These are phyloP conservation scores for Davidsoniella virescens DNA, from an alignment of 2,329 filamentous ascomycete species.

Conservation along the genomic window DNA sequence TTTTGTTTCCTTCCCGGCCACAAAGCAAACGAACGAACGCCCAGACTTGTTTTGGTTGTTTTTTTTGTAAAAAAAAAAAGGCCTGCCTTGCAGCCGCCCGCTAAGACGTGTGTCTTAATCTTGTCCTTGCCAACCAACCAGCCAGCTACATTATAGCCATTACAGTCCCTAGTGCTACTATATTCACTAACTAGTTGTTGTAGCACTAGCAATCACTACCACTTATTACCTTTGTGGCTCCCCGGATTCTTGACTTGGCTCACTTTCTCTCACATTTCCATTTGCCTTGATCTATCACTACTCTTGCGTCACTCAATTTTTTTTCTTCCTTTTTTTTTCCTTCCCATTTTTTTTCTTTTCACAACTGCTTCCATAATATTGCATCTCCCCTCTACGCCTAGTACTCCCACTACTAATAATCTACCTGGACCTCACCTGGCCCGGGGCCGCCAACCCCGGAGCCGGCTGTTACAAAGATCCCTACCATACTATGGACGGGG, in stretches of 20 bases:
- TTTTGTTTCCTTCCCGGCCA: background rate
- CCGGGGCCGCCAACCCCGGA: conserved; percentile 8
- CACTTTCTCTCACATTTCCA: background rate
- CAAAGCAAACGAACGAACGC: no score
- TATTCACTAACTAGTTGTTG: no score
- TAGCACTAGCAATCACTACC: no score
- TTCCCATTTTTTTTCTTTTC: background rate
- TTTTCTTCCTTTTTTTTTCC: background rate
- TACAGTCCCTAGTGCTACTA: no score
- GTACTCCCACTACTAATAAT: background rate
- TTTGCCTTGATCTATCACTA: background rate
- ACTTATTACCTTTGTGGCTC: background rate
- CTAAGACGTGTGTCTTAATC: no score
- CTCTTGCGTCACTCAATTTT: background rate
- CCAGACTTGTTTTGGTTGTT: no score
- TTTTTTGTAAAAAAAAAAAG: no score
- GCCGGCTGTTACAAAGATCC: background rate
- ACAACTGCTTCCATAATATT: background rate
- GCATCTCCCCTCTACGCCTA: no score
- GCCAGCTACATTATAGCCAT: no score
- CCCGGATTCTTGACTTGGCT: background rate
- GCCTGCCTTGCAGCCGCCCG: no score
- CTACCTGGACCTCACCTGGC: background rate
- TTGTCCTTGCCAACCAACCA: no score
- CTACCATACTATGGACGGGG: conserved; percentile 3